phyloP scores from a whole-genome alignment of 768 basidiomycete species.

The Jaapia argillacea region DNA sequence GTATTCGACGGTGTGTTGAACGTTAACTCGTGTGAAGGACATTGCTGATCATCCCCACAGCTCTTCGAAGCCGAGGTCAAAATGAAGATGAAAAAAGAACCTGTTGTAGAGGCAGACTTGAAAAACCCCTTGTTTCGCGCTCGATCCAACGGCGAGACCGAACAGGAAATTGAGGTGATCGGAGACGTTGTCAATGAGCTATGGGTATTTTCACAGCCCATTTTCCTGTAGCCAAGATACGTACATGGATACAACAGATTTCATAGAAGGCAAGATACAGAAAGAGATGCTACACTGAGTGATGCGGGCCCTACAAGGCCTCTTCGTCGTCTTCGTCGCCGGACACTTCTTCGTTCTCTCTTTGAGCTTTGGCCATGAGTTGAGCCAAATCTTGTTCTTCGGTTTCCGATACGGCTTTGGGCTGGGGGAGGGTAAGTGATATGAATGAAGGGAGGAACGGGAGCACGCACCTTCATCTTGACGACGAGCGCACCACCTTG shows the following conservation, averaged over 20 bases:
- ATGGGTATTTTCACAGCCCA: too few species aligned
- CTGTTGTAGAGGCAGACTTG: conserved; percentile 29
- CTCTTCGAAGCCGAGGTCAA: conserved; percentile 79
- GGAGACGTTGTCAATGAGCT: not conserved
- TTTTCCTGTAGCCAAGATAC: too few species aligned
- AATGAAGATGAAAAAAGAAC: conserved; percentile 76
- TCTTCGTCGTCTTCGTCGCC: conserved; percentile 83
- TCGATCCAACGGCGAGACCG: not conserved
- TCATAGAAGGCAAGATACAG: too few species aligned
- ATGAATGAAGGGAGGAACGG: not conserved
- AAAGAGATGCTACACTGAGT: not conserved
- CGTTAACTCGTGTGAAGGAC: too few species aligned
- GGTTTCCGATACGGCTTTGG: conserved; percentile 94
- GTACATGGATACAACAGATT: too few species aligned
- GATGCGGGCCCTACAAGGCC: conserved; percentile 1
- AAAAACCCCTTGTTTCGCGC: conserved; percentile 10
- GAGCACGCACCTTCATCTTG: conserved; percentile 81
- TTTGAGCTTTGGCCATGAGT: conserved; percentile 90
- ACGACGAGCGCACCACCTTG: conserved; percentile 82
- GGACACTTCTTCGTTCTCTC: conserved; percentile 93
- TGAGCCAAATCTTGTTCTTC: conserved; percentile 97
- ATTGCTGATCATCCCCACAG: too few species aligned
- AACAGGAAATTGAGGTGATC: not conserved
- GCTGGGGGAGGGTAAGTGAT: conserved; percentile 34
- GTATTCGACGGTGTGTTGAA: conserved; percentile 70